Percentiles rank a stretch among this genome's conserved stretches.
Conservation (phyloP, 2,329 filamentous ascomycete genomes). For the Dactylonectria macrodidyma region DNA sequence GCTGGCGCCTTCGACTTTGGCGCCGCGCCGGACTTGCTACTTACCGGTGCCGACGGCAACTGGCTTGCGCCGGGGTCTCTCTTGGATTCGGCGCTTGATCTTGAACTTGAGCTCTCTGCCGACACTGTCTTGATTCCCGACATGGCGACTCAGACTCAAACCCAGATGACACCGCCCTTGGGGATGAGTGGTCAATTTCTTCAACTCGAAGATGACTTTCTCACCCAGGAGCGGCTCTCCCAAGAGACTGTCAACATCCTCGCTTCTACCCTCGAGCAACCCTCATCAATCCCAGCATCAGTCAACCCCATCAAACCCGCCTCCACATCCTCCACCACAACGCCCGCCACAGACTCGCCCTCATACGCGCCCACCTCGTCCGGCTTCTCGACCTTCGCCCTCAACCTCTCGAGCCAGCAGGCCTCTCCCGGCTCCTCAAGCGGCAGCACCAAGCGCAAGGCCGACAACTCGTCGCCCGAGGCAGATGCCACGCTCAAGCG, state of each 20-base stretch:
- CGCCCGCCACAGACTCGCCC: constrained; percentile 35
- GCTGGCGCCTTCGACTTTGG: constrained; percentile 18
- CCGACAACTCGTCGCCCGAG: constrained; percentile 36
- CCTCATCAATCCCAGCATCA: constrained; percentile 21
- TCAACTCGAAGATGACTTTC: constrained; percentile 30
- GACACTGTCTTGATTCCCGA: constrained; percentile 34
- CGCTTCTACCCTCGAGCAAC: constrained; percentile 34
- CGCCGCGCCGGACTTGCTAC: constrained; percentile 21
- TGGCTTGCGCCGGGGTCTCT: constrained; percentile 22
- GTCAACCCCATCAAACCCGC: constrained; percentile 9
- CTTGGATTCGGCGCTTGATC: constrained; percentile 22
- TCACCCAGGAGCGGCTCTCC: constrained; percentile 33
- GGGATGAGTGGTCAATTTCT: constrained; percentile 28
- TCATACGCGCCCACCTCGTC: constrained; percentile 44
- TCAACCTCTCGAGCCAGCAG: constrained; percentile 35
- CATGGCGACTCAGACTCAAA: constrained; percentile 28
- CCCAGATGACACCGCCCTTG: constrained; percentile 21
- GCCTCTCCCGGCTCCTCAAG: constrained; percentile 21
- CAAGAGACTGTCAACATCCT: constrained; percentile 32
- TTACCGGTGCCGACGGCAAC: constrained; percentile 21
- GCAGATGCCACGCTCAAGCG: constrained; percentile 65
- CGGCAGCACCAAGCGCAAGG: constrained; percentile 40
- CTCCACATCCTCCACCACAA: constrained; percentile 22
- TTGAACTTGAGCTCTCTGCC: constrained; percentile 17
- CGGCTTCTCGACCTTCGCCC: constrained; percentile 31